Conservation (phyloP, 495 filamentous ascomycete species). For the Daldinia bambusicola region DNA sequence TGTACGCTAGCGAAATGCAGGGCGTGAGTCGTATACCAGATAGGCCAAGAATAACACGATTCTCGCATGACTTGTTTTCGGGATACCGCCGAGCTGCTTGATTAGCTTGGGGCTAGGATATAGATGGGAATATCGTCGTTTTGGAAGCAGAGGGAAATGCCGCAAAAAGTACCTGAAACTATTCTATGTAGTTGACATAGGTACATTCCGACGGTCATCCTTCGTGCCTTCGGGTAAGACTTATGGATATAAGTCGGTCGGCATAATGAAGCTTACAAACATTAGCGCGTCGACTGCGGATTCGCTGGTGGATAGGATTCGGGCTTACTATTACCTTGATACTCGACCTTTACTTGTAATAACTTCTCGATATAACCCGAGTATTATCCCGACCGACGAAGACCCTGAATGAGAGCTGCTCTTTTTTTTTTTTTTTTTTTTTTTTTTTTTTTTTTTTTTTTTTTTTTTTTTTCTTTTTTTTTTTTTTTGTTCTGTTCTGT, state of each 20-base stretch:
- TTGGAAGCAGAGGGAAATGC: not conserved
- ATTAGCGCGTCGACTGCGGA: not conserved
- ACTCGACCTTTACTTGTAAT: not conserved
- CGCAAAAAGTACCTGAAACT: not conserved
- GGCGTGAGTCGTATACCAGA: not conserved
- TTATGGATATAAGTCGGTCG: not conserved
- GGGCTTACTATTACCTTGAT: not conserved
- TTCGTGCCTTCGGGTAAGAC: not conserved
- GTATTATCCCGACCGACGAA: not conserved
- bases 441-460: not conserved
- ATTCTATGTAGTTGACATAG: not conserved
- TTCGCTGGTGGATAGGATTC: not conserved
- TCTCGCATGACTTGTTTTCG: constrained; percentile 1
- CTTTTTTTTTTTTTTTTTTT: not conserved
- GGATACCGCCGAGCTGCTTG: not conserved
- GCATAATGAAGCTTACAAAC: not conserved
- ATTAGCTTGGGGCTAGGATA: not conserved
- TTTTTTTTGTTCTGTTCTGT: too few species aligned
- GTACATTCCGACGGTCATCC: constrained; percentile 5
- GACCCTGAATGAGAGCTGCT: too few species aligned
- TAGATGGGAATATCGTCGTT: not conserved
- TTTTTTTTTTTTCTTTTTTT: not conserved
- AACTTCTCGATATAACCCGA: not conserved
- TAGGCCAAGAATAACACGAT: not conserved
- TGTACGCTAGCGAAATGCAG: not conserved